Percentiles rank a stretch among this genome's conserved stretches.
These are phyloP conservation scores for Camellia sinensis DNA, from an alignment of 148 eudicot species.

Conservation along the genomic window DNA sequence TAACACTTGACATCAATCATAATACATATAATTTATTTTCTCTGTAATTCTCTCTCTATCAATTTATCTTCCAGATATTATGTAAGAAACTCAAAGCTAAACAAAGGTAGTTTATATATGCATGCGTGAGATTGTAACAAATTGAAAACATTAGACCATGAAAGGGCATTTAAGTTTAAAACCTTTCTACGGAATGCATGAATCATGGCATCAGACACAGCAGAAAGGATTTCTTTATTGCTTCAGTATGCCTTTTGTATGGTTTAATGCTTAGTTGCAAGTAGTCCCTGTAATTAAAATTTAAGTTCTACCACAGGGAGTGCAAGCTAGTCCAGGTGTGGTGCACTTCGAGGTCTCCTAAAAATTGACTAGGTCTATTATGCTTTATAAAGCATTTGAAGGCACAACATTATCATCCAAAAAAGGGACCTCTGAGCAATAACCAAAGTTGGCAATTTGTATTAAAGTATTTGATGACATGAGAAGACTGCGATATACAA, in stretches of 20 bases:
- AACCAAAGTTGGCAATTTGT: background rate
- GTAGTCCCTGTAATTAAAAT: background rate
- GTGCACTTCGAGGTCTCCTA: background rate
- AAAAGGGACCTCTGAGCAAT: background rate
- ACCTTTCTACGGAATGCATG: background rate
- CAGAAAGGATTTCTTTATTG: background rate
- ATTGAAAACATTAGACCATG: background rate
- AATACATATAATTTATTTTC: too few relatives aligned
- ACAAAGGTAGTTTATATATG: too few relatives aligned
- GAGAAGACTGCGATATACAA: background rate
- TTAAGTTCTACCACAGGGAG: background rate
- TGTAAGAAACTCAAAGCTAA: conserved; percentile 3
- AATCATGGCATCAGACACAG: background rate
- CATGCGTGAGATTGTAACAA: too few relatives aligned
- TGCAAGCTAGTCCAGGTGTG: background rate
- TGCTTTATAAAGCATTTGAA: background rate
- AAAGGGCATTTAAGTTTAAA: background rate
- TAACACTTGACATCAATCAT: too few relatives aligned
- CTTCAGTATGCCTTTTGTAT: background rate
- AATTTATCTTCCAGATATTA: too few relatives aligned
- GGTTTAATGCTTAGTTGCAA: background rate
- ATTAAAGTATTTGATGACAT: background rate
- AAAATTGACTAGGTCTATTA: background rate
- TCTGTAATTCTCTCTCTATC: too few relatives aligned
- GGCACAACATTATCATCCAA: background rate